phyloP scores from a whole-genome alignment of 768 basidiomycete species.

The Amanita inopinata region DNA sequence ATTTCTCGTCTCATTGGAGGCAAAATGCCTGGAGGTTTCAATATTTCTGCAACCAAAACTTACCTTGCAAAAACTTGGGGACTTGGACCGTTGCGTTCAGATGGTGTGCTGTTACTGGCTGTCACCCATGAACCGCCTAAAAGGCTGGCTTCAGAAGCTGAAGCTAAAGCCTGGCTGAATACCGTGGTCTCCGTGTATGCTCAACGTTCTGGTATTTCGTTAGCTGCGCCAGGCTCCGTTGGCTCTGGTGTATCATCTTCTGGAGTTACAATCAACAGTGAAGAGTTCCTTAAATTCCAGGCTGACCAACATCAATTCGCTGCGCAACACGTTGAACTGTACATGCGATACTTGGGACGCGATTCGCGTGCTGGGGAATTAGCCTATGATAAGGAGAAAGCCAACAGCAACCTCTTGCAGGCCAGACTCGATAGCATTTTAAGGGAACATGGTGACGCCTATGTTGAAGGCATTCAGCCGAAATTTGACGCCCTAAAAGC shows the following conservation, averaged over 20 bases:
- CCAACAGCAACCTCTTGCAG: constrained; percentile 62
- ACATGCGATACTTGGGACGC: constrained; percentile 92
- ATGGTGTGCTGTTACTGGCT: constrained; percentile 82
- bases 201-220: constrained; percentile 77
- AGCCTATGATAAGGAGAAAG: constrained; percentile 81
- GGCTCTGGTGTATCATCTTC: constrained; percentile 52
- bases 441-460: constrained; percentile 87
- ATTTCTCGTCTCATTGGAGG: constrained; percentile 86
- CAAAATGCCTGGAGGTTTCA: constrained; percentile 99
- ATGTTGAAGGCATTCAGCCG: constrained; percentile 92
- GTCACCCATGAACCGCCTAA: constrained; percentile 93
- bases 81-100: constrained; percentile 81
- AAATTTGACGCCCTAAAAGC: constrained; percentile 93
- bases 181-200: constrained; percentile 77
- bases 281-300: constrained; percentile 96
- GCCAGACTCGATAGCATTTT: constrained; percentile 80
- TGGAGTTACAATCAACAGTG: constrained; percentile 93
- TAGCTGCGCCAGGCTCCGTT: constrained; percentile 58
- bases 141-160: constrained; percentile 81
- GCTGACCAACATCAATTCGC: constrained; percentile 89
- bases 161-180: constrained; percentile 93
- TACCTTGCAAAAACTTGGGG: constrained; percentile 93
- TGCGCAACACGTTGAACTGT: constrained; percentile 86
- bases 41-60: constrained; percentile 80
- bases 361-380: constrained; percentile 92